Evolutionary conservation across 371 early-diverging fungal species (phyloP).

Genomic region (Nematocida sp.): DNA sequence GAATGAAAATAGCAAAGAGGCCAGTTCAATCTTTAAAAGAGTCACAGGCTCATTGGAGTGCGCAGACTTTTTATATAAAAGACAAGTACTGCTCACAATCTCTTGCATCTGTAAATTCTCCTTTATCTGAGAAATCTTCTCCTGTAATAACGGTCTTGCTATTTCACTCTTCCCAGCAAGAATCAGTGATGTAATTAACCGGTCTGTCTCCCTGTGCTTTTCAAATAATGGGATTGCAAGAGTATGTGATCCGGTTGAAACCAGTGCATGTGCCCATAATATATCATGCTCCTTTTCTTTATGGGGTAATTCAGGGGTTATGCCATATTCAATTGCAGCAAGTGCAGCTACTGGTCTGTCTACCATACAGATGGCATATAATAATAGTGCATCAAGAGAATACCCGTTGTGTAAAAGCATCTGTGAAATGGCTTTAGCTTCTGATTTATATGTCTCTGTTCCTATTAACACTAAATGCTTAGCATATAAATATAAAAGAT

Average conservation of each 20-base stretch:
- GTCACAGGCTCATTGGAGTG: background rate
- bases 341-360: constrained; percentile 22
- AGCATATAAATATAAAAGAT: constrained; percentile 21
- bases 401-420: constrained; percentile 8
- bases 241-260: constrained; percentile 12
- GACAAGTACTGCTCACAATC: background rate
- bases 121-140: constrained; percentile 21
- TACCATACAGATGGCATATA: constrained; percentile 20
- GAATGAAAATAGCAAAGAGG: background rate
- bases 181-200: constrained; percentile 17
- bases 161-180: constrained; percentile 18
- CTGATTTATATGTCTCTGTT: background rate
- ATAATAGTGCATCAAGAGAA: constrained; percentile 14
- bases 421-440: constrained; percentile 1
- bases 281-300: constrained; percentile 33
- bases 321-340: constrained; percentile 11
- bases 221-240: constrained; percentile 22
- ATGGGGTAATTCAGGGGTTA: background rate
- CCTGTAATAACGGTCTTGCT: constrained; percentile 26
- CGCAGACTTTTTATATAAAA: background rate
- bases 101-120: constrained; percentile 22
- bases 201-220: constrained; percentile 29
- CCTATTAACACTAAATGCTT: constrained; percentile 10
- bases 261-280: constrained; percentile 16
- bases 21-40: constrained; percentile 43